Evolutionary conservation across 2,329 filamentous ascomycete genomes (phyloP), one percentile per base, ranked within the genome.

Genomic region (Pleurostoma richardsiae): DNA sequence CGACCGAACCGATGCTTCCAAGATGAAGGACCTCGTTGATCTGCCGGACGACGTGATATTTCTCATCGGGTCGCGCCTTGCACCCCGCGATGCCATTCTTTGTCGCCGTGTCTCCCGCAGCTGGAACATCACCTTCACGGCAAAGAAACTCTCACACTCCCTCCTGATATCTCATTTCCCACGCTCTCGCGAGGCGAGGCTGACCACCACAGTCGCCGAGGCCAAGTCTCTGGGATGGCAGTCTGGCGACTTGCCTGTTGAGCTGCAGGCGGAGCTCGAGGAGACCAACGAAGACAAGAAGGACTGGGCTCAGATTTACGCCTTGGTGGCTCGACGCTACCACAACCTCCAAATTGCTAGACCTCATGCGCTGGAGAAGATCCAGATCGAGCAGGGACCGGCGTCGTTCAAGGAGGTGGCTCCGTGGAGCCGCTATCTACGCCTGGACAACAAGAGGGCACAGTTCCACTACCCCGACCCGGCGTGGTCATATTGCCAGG

Each of bases 11-110:
- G 19, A 19, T 19, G 19, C 19, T 19, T 19, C 19, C 19, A 19
- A 19, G 19, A 19, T 19, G 19, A 19, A 19, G 60, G 62, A 69
- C 49, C 61, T 76, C 30, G 65, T 63, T 7, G 61, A 69, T 11
- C 65, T 85, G 38, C 80, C 80, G n/a, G 70, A 72, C 54, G 78
- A 82, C 44, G 58, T 85, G 41, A 82, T 85, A 54, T 66, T 80
- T 49, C 67, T 80, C 42, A 63, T 85, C 45, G 49, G 77, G 33
- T 64, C 56, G 3, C 59, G 74, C 52, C 66, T 85, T 11, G 60
- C 72, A 1, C 69, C 79, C 3, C 61, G 56, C 19, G 78, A 82
- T 51, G 62, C 72, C 44, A 57, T 83, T 11, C 63, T 69, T 42
- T 76, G 71, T 56, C 79, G 77, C 43, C 69, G 69, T 27, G 73